Percentiles rank a stretch among this genome's conserved stretches.
Evolutionary conservation across 179 eudicot genomes (phyloP).

Genomic region (Monotropa hypopitys): DNA sequence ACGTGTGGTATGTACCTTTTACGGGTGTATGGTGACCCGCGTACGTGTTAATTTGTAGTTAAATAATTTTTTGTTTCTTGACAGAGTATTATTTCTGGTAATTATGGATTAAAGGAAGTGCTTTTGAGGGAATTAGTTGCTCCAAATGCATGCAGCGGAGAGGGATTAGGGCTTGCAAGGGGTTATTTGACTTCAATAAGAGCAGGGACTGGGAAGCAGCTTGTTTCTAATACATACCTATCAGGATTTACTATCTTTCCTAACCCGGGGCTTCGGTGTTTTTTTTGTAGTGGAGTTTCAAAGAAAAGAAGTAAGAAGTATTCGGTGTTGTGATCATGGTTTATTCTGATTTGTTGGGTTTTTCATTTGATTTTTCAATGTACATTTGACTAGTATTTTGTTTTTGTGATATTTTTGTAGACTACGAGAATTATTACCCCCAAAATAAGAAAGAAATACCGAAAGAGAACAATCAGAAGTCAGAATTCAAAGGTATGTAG

Average conservation of each 20-base stretch:
- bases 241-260: constrained; percentile 23
- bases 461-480: constrained; percentile 37
- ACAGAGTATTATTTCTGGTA: constrained; percentile 39
- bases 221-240: constrained; percentile 3
- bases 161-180: constrained; percentile 43
- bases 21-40: not conserved
- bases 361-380: not conserved
- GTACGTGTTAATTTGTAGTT: not conserved
- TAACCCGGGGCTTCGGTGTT: constrained; percentile 32
- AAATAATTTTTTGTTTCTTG: constrained; percentile 2
- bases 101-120: constrained; percentile 20
- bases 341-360: not conserved
- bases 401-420: constrained; percentile 13
- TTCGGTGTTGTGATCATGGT: not conserved
- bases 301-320: constrained; percentile 40
- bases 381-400: not conserved
- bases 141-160: constrained; percentile 17
- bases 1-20: not conserved
- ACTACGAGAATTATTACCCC: constrained; percentile 64
- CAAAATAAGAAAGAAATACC: constrained; percentile 61
- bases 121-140: constrained; percentile 18
- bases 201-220: constrained; percentile 11
- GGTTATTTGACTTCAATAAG: constrained; percentile 39
- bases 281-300: constrained; percentile 38
- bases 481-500: constrained; percentile 43